Evolutionary conservation across 202 grass and related monocot genomes (phyloP).

Genomic region (Digitaria exilis): DNA sequence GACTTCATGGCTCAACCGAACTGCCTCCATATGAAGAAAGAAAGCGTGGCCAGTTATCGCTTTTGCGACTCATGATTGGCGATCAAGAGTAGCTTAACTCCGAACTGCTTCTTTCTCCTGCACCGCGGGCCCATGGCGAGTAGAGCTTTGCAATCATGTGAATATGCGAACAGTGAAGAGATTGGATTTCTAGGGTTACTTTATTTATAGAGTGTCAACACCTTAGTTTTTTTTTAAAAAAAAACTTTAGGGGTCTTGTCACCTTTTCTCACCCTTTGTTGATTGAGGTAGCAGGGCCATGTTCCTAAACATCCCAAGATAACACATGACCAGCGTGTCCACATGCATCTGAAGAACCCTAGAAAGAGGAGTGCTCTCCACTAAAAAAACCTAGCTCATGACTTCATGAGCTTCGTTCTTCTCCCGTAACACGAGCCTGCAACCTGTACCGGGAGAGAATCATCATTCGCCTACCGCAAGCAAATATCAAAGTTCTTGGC

Average conservation of each 20-base stretch:
- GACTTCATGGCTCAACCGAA: conserved; percentile 19
- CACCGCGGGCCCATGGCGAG: conserved; percentile 25
- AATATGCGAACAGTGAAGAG: conserved; percentile 45
- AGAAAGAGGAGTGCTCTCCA: conserved; percentile 52
- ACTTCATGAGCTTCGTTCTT: background rate
- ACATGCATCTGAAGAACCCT: conserved; percentile 48
- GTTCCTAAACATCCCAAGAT: conserved; percentile 65
- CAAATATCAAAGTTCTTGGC: conserved; percentile 36
- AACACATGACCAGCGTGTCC: conserved; percentile 43
- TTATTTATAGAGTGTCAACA: conserved; percentile 60
- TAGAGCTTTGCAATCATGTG: conserved; percentile 58
- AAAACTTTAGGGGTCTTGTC: conserved; percentile 43
- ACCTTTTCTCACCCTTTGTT: conserved; percentile 55
- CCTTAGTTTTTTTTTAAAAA: conserved; percentile 29
- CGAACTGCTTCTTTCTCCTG: conserved; percentile 40
- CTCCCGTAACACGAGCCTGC: background rate
- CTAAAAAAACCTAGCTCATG: conserved; percentile 28
- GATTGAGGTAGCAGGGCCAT: conserved; percentile 57
- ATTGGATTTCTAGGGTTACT: conserved; percentile 57
- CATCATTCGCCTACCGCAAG: conserved; percentile 11
- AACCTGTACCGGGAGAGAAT: conserved; percentile 24
- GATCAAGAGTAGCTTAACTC: conserved; percentile 49
- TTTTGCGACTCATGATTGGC: conserved; percentile 52
- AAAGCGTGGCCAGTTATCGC: conserved; percentile 14
- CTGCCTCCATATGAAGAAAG: conserved; percentile 34